A percentile compares a stretch with the other conserved stretches of the same genome.
These are phyloP conservation scores for Aspergillus fumigatus DNA, from an alignment of 2,329 filamentous ascomycete genomes.

Conservation along the genomic window DNA sequence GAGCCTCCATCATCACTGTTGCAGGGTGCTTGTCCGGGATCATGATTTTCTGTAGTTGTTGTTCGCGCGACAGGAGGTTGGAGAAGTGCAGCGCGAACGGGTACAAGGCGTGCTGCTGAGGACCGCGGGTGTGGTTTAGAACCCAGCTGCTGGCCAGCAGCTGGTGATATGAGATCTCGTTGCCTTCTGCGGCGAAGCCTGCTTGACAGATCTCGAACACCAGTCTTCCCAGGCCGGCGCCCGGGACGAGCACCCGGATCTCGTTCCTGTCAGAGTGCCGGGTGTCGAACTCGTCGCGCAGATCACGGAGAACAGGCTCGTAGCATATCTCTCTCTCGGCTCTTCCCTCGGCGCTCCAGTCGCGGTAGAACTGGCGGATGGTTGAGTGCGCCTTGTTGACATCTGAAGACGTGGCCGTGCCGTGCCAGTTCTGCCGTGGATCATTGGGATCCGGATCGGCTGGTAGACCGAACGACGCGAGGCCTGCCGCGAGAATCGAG, in stretches of 20 bases:
- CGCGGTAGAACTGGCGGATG: constrained; percentile 86
- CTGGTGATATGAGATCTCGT: constrained; percentile 96
- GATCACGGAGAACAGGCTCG: constrained; percentile 63
- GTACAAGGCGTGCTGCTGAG: constrained; percentile 66
- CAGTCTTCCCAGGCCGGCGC: constrained; percentile 80
- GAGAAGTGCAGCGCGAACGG: constrained; percentile 88
- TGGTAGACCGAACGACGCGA: constrained; percentile 62
- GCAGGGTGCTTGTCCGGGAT: constrained; percentile 79
- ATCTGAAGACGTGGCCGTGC: constrained; percentile 66
- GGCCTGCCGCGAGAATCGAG: constrained; percentile 66
- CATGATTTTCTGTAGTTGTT: constrained; percentile 69
- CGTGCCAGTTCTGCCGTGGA: constrained; percentile 59
- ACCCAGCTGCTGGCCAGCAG: constrained; percentile 72
- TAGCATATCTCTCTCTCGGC: constrained; percentile 74
- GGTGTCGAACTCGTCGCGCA: constrained; percentile 49
- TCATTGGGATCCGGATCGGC: constrained; percentile 33
- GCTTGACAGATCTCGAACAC: constrained; percentile 77
- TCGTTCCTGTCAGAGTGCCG: constrained; percentile 33
- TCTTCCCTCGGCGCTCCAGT: constrained; percentile 80
- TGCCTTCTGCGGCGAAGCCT: constrained; percentile 77
- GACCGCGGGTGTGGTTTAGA: constrained; percentile 50
- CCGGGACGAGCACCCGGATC: constrained; percentile 74
- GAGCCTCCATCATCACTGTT: constrained; percentile 45
- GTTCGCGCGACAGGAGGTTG: constrained; percentile 68
- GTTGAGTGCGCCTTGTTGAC: constrained; percentile 90